Percentiles rank a stretch among this genome's conserved stretches.
phyloP scores from a whole-genome alignment of 106 monocot species.

The Dendrobium officinale region DNA sequence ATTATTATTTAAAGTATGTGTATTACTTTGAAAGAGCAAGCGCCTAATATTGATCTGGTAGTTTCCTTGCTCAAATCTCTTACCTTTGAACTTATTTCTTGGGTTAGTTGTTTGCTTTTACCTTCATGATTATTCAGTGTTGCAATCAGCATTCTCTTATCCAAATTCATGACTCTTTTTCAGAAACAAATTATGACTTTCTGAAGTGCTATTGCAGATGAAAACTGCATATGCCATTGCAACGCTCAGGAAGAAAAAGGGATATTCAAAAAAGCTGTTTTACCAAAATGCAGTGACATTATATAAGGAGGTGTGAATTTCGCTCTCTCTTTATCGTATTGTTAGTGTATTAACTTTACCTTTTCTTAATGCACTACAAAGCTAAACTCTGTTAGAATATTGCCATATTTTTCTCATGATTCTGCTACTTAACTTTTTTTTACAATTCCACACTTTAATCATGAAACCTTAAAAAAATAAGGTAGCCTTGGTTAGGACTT shows the following conservation, averaged over 20 bases:
- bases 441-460: not conserved
- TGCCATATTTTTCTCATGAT: not conserved
- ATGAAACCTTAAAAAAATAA: not conserved
- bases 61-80: not conserved
- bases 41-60: not conserved
- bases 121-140: not conserved
- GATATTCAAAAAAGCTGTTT: slow-evolving; percentile 83
- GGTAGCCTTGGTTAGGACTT: not conserved
- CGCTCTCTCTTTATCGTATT: not conserved
- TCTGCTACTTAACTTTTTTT: not conserved
- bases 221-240: slow-evolving; percentile 92
- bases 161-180: not conserved
- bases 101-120: not conserved
- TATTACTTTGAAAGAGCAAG: not conserved
- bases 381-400: not conserved
- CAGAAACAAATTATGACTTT: not conserved
- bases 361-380: not conserved
- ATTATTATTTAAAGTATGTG: too few species aligned
- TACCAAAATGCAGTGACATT: slow-evolving; percentile 77
- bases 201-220: slow-evolving; percentile 36
- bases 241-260: slow-evolving; percentile 64
- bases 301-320: slow-evolving; percentile 62
- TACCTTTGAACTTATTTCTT: not conserved
- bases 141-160: not conserved
- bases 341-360: not conserved